Base-by-base conservation (phyloP, 257 asterid genomes). In the Rhazya stricta region DNA sequence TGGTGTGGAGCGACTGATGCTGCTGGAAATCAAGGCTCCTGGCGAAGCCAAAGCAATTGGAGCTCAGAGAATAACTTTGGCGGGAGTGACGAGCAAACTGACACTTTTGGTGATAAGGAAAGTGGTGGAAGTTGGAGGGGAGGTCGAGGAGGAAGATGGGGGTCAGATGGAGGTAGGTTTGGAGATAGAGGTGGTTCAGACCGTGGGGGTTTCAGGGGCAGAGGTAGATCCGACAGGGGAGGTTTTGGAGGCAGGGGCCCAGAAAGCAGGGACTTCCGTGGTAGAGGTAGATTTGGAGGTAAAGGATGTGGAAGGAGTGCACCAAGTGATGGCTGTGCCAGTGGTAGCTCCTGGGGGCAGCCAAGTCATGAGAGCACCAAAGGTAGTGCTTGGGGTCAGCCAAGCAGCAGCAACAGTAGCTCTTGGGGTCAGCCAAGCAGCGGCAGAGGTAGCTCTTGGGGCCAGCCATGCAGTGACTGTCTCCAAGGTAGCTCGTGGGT, bases 1-100 rank as follows among this genome's bases (percentile, higher is more conserved):
- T 87, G 92, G 91, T 72, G 75, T 65, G 85, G 85, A 75, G 68
- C 80, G 73, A 84, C 84, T 73, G 25, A 51, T 48, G 54, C 81
- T 29, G 89, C 81, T 62, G 89, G 89, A 74, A 84, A 80, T 36
- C 86, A 79, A 78, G 89, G 81, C 76, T 53, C 83, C 41, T 90
- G 96, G 97, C 82, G 94, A 77, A 82, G 88, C 83, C 89, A 85
- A 82, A 78, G 86, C 79, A 85, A 79, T 73, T 91, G 96, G 97
- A 86, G 71, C 56, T 84, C 91, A 3, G 96, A 92, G 23, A 82
- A 81, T 81, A 85, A 75, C 74, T 80, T 76, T 79, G 84, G 83
- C 75, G 86, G 84, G 48, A 72, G 72, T 67, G 85, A 84, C 61
- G 84, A 79, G 78, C 86, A 85, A 74, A 81, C 80, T 63, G 88